phyloP scores from a whole-genome alignment of 768 basidiomycete genomes.

The Pleurotus salmoneostramineus region DNA sequence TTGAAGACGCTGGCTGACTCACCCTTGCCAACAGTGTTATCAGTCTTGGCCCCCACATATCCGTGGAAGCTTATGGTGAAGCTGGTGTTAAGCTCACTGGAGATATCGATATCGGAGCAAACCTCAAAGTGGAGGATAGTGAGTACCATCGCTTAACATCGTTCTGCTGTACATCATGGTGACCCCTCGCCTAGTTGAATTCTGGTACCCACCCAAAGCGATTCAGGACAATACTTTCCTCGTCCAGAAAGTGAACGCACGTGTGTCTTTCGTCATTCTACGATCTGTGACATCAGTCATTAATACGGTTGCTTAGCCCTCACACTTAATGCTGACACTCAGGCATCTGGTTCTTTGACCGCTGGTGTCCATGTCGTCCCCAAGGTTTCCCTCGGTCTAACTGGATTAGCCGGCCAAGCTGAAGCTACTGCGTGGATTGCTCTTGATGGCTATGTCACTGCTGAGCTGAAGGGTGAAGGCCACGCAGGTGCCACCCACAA shows the following conservation, averaged over 20 bases:
- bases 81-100: neutral
- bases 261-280: neutral
- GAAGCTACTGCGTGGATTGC: neutral
- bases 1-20: neutral
- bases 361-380: conserved; percentile 1
- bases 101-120: neutral
- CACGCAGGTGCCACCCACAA: neutral
- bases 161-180: neutral
- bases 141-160: neutral
- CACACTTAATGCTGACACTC: conserved; percentile 1
- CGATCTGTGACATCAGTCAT: neutral
- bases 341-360: neutral
- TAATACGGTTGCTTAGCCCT: neutral
- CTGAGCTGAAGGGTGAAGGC: conserved; percentile 1
- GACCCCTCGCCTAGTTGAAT: neutral
- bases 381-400: neutral
- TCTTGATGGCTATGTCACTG: neutral
- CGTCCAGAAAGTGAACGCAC: neutral
- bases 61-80: neutral
- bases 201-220: conserved; percentile 4
- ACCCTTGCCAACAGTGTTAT: neutral
- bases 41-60: neutral
- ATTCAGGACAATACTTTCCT: neutral
- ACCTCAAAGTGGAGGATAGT: neutral
- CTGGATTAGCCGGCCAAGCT: neutral